These are phyloP conservation scores for Flaveria brownii DNA, from an alignment of 129 eudicot species.

Conservation along the genomic window DNA sequence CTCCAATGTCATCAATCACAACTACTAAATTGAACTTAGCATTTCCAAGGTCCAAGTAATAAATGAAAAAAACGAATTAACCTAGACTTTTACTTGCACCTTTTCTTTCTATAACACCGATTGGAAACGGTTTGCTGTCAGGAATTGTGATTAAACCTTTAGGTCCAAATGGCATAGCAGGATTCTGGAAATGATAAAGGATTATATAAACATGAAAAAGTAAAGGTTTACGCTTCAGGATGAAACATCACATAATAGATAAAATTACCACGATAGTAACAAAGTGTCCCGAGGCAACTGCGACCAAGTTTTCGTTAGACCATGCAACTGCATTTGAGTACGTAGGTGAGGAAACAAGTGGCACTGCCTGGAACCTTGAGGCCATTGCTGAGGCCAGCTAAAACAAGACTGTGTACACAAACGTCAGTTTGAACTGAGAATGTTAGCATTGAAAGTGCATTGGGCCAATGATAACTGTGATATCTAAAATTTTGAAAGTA, in stretches of 20 bases:
- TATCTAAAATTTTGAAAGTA: too few species aligned
- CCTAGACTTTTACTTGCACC: slow-evolving; percentile 36
- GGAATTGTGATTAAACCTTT: slow-evolving; percentile 72
- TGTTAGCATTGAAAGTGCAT: too few species aligned
- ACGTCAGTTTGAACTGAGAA: slow-evolving; percentile 3
- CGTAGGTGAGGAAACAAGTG: slow-evolving; percentile 69
- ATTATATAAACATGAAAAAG: slow-evolving; percentile 5
- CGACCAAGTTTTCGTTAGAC: slow-evolving; percentile 86
- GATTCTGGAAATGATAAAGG: slow-evolving; percentile 45
- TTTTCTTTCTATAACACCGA: slow-evolving; percentile 59
- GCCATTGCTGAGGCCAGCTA: slow-evolving; percentile 36
- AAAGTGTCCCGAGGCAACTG: slow-evolving; percentile 70
- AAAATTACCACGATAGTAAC: slow-evolving; percentile 70
- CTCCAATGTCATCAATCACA: not conserved
- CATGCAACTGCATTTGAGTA: slow-evolving; percentile 79
- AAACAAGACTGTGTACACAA: not conserved
- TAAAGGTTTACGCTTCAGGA: not conserved
- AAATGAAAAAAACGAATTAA: not conserved
- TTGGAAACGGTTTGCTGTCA: slow-evolving; percentile 48
- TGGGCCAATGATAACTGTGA: too few species aligned
- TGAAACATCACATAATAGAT: not conserved
- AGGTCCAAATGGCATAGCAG: slow-evolving; percentile 62
- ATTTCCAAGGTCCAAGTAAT: not conserved
- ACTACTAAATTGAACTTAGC: not conserved
- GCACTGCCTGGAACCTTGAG: slow-evolving; percentile 65